A percentile compares a stretch with the other conserved stretches of the same genome.
Conservation (phyloP, 495 filamentous ascomycete species). For the Rostrohypoxylon terebratum region DNA sequence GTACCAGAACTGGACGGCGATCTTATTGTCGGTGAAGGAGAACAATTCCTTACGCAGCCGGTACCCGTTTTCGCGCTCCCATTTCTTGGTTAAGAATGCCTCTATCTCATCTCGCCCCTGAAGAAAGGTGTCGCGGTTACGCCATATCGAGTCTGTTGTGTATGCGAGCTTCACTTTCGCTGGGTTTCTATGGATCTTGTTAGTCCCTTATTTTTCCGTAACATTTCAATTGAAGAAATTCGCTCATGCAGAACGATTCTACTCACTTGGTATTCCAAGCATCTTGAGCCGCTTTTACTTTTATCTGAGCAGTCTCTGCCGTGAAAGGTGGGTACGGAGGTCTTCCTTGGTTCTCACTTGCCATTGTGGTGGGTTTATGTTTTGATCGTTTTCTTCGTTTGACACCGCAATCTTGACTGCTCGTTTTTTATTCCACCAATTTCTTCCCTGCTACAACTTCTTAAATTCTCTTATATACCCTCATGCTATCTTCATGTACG, state of each 20-base stretch:
- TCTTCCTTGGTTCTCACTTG: slow-evolving; percentile 40
- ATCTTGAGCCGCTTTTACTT: slow-evolving; percentile 88
- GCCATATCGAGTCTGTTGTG: slow-evolving; percentile 82
- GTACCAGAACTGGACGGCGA: slow-evolving; percentile 94
- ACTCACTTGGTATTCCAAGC: slow-evolving; percentile 84
- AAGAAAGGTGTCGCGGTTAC: slow-evolving; percentile 80
- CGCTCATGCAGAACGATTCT: neutral
- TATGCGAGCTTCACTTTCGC: slow-evolving; percentile 75
- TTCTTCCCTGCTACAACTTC: neutral
- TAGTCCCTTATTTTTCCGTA: slow-evolving; percentile 1
- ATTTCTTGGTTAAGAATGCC: slow-evolving; percentile 81
- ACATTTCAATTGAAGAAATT: neutral
- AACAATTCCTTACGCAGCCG: slow-evolving; percentile 90
- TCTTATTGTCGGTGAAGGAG: slow-evolving; percentile 74
- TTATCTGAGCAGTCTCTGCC: slow-evolving; percentile 73
- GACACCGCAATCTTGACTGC: neutral
- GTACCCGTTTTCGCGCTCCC: slow-evolving; percentile 79
- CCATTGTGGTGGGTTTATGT: slow-evolving; percentile 16
- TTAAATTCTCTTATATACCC: slow-evolving; percentile 14
- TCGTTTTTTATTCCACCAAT: neutral
- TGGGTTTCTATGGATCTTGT: slow-evolving; percentile 64
- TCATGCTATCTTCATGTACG: neutral
- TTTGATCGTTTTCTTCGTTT: neutral
- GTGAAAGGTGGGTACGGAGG: slow-evolving; percentile 82
- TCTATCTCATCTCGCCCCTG: slow-evolving; percentile 75